Evolutionary conservation across 164 flowering plant genomes (phyloP), one percentile per base, ranked within the genome.

Genomic region (Pachysandra terminalis): DNA sequence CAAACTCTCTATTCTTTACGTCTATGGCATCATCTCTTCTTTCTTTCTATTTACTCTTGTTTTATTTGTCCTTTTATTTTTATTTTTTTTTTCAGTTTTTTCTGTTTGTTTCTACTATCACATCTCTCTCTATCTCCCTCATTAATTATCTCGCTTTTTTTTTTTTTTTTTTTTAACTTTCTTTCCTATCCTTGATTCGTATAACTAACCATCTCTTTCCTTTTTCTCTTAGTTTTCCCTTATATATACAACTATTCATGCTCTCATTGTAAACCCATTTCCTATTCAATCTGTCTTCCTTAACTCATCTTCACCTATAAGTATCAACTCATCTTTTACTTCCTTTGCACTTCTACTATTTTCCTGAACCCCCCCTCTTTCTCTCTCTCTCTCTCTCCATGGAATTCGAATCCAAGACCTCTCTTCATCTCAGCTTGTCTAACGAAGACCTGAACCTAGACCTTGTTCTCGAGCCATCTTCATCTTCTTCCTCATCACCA

Each of bases 341-440:
- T 32, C 37, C 37, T 32, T 32, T n/a, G n/a, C n/a, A 7, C 37
- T 32, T 32, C 5, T 32, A 32, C 37, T 32, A 32, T 32, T 32
- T 32, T 32, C 37, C 37, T 32, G 3, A 32, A 32, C 7, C 3
- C 37, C 7, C 37, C 7, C 37, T n/a, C n/a, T n/a, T 32, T 40
- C 61, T 55, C 66, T 48, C 55, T 35, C 68, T 74, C 54, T 74
- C 63, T 58, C 23, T 63, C 58, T 32, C 66, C 9, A 85, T 83
- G 89, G 83, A 81, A 66, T 72, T 63, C 23, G 83, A 84, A 41
- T 81, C 81, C 6, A 81, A 84, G 32, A 69, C 84, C 19, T 71
- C 86, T 40, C 81, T 82, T 25, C 78, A 74, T 67, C 80, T 80
- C 1, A 80, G 76, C 67, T 68, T 77, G 12, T 68, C 76, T 25